Conservation (phyloP, 345 rosid genomes). For the Ailanthus altissimus region DNA sequence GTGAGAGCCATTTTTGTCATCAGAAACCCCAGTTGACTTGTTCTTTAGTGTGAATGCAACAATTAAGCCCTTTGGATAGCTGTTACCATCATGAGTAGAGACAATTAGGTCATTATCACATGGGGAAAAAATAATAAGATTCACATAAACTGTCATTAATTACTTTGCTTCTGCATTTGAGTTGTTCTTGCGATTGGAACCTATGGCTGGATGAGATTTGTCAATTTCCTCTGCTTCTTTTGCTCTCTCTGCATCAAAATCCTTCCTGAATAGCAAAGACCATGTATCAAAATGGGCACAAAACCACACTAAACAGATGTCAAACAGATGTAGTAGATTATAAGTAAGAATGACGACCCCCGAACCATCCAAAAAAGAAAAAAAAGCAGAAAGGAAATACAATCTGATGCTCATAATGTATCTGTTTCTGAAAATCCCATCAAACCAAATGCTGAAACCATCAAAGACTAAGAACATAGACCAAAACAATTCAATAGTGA, state of each 20-base stretch:
- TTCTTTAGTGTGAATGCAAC: conserved; percentile 77
- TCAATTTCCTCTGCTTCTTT: conserved; percentile 48
- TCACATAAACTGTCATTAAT: conserved; percentile 17
- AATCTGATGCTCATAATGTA: neutral
- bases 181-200: conserved; percentile 47
- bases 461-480: neutral
- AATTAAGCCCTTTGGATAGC: conserved; percentile 86
- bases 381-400: neutral
- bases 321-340: neutral
- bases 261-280: conserved; percentile 53
- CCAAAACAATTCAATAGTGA: neutral
- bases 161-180: conserved; percentile 56
- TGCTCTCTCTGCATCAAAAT: conserved; percentile 75
- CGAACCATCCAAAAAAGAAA: neutral
- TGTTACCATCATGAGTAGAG: conserved; percentile 30
- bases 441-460: neutral
- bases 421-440: neutral
- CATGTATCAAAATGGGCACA: conserved; percentile 2
- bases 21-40: conserved; percentile 39
- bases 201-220: conserved; percentile 37
- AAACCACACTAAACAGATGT: neutral
- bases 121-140: neutral
- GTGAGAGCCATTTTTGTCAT: conserved; percentile 36
- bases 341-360: neutral
- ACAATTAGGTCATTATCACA: conserved; percentile 19